Percentiles rank a stretch among this genome's conserved stretches.
phyloP scores from a whole-genome alignment of 345 rosid species.

The Raphanus sativus region DNA sequence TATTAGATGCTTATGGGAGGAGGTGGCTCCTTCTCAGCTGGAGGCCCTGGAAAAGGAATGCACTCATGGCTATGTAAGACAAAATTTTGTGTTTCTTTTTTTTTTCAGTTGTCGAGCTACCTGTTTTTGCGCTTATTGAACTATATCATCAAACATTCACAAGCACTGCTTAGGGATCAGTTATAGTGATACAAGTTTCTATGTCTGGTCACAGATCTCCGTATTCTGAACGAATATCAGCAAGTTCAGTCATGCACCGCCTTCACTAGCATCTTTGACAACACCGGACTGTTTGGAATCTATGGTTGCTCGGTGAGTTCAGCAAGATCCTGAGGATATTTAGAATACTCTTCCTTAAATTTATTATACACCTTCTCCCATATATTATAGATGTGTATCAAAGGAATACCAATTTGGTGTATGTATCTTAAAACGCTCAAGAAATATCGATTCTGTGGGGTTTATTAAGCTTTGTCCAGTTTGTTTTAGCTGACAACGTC shows the following conservation, averaged over 20 bases:
- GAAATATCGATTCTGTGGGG: too few species aligned
- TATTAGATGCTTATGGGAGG: constrained; percentile 93
- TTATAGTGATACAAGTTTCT: constrained; percentile 10
- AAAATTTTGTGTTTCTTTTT: not conserved
- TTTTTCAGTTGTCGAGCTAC: not conserved
- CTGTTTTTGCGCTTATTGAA: not conserved
- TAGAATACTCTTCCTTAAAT: not conserved
- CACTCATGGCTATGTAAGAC: constrained; percentile 89
- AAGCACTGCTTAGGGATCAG: not conserved
- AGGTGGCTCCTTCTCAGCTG: constrained; percentile 96
- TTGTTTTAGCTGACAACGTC: not conserved
- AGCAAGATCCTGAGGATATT: not conserved
- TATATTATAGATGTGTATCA: constrained; percentile 1
- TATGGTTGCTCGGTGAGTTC: constrained; percentile 66
- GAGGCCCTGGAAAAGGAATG: constrained; percentile 99
- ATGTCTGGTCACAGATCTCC: constrained; percentile 51
- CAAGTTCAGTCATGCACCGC: constrained; percentile 72
- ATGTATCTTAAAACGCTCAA: too few species aligned
- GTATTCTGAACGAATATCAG: constrained; percentile 54
- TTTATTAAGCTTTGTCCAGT: not conserved
- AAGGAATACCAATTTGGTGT: too few species aligned
- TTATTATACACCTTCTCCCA: too few species aligned
- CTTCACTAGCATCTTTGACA: constrained; percentile 67
- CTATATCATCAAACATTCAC: not conserved
- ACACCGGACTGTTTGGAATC: constrained; percentile 73